Conservation (phyloP, 805 yeast species). For the Ogataea populi-albae region DNA sequence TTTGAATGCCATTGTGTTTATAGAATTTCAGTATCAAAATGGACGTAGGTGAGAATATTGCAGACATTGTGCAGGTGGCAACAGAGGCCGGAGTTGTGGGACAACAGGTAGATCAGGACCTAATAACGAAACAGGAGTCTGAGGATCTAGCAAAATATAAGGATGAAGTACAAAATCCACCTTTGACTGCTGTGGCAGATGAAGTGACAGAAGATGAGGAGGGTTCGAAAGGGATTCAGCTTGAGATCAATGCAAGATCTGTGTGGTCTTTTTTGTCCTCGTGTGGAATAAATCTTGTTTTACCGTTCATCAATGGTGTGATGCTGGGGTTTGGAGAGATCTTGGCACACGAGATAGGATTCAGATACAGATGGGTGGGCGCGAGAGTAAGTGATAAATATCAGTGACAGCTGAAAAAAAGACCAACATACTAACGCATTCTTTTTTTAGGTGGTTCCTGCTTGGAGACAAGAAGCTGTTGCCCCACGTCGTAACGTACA, state of each 20-base stretch:
- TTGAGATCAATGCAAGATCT: constrained; percentile 23
- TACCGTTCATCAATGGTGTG: constrained; percentile 90
- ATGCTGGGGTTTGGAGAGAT: constrained; percentile 97
- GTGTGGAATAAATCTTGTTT: constrained; percentile 68
- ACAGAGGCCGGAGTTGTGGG: constrained; percentile 12
- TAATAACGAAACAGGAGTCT: constrained; percentile 14
- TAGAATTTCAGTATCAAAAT: constrained; percentile 7
- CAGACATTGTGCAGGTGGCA: constrained; percentile 14
- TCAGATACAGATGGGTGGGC: constrained; percentile 70
- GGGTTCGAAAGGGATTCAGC: constrained; percentile 2
- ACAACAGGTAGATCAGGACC: constrained; percentile 13
- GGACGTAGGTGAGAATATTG: constrained; percentile 11
- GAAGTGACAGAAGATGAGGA: constrained; percentile 2
- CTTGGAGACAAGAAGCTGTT: constrained; percentile 13
- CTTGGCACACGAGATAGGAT: constrained; percentile 88
- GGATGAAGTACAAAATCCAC: constrained; percentile 10
- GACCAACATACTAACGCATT: too few relatives aligned
- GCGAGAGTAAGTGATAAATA: constrained; percentile 54
- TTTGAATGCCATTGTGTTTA: too few relatives aligned
- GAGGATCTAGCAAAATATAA: constrained; percentile 12
- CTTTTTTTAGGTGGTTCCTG: constrained; percentile 18
- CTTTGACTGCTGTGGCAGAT: neutral
- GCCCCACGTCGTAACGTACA: constrained; percentile 5
- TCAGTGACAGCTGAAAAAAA: too few relatives aligned
- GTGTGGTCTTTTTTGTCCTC: constrained; percentile 41